A percentile compares a stretch with the other conserved stretches of the same genome.
Evolutionary conservation across 2,329 filamentous ascomycete species (phyloP).

Genomic region (Beauveria varroae): DNA sequence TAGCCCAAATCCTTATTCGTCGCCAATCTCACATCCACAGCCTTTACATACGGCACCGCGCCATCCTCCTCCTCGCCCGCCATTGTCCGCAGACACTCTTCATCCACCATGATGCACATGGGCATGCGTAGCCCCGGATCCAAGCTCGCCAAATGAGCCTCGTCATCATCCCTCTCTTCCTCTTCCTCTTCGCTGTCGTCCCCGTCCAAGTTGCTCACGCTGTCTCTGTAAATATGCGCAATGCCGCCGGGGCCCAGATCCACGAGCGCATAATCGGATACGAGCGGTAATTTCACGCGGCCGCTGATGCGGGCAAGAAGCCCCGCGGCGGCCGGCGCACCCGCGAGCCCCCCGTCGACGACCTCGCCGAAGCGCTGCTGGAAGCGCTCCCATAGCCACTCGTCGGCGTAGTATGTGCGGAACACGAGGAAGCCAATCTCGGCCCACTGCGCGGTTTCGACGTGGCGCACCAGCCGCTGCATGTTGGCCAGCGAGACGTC

Average conservation of each 20-base stretch:
- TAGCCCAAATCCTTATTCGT: not conserved
- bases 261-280: not conserved
- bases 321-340: not conserved
- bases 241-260: not conserved
- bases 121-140: not conserved
- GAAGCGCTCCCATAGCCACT: not conserved
- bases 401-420: slow-evolving; percentile 1
- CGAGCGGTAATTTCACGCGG: not conserved
- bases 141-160: not conserved
- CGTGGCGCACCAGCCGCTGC: not conserved
- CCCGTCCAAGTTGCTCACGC: not conserved
- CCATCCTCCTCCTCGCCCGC: not conserved
- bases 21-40: not conserved
- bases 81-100: not conserved
- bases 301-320: not conserved
- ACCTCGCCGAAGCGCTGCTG: not conserved
- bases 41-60: slow-evolving; percentile 1
- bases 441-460: not conserved
- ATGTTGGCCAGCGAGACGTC: not conserved
- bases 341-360: not conserved
- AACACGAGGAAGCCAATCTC: slow-evolving; percentile 3
- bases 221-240: not conserved
- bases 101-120: slow-evolving; percentile 5
- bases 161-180: not conserved
- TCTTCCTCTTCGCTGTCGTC: not conserved